A percentile compares a stretch with the other conserved stretches of the same genome.
These are phyloP conservation scores for Agaricus subrufescens DNA, from an alignment of 768 basidiomycete species.

Conservation along the genomic window DNA sequence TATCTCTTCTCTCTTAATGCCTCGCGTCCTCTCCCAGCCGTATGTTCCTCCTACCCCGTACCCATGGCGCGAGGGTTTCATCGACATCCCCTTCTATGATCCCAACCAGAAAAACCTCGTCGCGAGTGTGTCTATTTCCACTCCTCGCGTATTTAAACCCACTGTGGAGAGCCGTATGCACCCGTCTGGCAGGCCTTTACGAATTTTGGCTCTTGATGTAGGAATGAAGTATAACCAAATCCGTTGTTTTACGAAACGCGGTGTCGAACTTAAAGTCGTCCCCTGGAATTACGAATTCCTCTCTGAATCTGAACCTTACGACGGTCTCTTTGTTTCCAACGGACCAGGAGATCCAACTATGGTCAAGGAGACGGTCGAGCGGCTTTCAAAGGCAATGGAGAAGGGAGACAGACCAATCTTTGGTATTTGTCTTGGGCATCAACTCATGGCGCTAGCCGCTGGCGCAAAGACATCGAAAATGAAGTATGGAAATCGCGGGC, in stretches of 20 bases:
- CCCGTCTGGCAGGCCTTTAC: constrained; percentile 73
- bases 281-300: constrained; percentile 97
- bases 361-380: constrained; percentile 65
- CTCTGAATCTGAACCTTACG: constrained; percentile 73
- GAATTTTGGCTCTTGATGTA: constrained; percentile 90
- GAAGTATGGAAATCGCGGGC: constrained; percentile 99
- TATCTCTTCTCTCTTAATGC: constrained; percentile 14
- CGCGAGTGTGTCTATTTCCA: constrained; percentile 73
- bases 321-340: constrained; percentile 96
- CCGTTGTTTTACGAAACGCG: constrained; percentile 88
- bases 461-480: constrained; percentile 96
- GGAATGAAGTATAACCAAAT: constrained; percentile 99
- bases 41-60: constrained; percentile 49
- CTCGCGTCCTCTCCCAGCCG: constrained; percentile 26
- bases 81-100: constrained; percentile 79
- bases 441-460: constrained; percentile 90
- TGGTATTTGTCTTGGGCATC: constrained; percentile 98
- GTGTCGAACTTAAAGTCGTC: constrained; percentile 94
- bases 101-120: constrained; percentile 91
- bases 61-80: constrained; percentile 81
- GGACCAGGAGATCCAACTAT: constrained; percentile 96
- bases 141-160: constrained; percentile 67
- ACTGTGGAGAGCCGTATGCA: constrained; percentile 53
- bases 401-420: constrained; percentile 85
- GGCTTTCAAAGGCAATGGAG: constrained; percentile 63